These are phyloP conservation scores for Fusarium neocosmosporiellum DNA, from an alignment of 2,329 filamentous ascomycete species.

Conservation along the genomic window DNA sequence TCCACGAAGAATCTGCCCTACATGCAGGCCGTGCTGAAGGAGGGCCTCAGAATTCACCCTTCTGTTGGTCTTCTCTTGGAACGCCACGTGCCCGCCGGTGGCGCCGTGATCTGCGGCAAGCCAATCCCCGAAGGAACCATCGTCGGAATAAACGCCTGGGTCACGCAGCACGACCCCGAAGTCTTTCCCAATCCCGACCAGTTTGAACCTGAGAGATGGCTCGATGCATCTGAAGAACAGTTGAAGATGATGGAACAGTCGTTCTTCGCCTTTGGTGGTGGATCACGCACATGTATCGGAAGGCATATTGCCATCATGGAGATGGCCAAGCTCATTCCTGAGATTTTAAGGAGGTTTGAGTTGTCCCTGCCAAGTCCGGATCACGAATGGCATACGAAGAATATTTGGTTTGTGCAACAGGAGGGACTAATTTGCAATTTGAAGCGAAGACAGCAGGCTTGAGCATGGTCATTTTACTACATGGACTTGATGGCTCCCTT, in stretches of 20 bases:
- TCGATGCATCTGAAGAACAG: neutral
- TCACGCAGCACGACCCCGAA: neutral
- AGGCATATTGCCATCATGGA: neutral
- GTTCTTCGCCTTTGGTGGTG: neutral
- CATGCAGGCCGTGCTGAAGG: neutral
- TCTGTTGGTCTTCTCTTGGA: neutral
- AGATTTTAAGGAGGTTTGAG: neutral
- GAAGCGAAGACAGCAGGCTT: neutral
- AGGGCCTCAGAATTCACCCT: neutral
- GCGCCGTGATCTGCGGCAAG: neutral
- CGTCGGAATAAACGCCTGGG: neutral
- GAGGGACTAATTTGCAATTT: neutral
- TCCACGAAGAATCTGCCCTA: neutral
- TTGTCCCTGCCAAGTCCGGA: neutral
- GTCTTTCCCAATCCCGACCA: neutral
- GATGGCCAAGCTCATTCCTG: neutral
- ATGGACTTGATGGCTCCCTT: neutral
- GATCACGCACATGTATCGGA: neutral
- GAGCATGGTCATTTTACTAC: neutral
- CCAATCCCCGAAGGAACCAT: neutral
- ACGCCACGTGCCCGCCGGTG: neutral
- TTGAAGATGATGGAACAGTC: neutral
- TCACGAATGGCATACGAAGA: neutral
- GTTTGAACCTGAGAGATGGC: neutral
- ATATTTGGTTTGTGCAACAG: neutral